A percentile compares a stretch with the other conserved stretches of the same genome.
phyloP scores from a whole-genome alignment of 1,284 basidiomycete genomes.

The Pseudozyma hubeiensis region DNA sequence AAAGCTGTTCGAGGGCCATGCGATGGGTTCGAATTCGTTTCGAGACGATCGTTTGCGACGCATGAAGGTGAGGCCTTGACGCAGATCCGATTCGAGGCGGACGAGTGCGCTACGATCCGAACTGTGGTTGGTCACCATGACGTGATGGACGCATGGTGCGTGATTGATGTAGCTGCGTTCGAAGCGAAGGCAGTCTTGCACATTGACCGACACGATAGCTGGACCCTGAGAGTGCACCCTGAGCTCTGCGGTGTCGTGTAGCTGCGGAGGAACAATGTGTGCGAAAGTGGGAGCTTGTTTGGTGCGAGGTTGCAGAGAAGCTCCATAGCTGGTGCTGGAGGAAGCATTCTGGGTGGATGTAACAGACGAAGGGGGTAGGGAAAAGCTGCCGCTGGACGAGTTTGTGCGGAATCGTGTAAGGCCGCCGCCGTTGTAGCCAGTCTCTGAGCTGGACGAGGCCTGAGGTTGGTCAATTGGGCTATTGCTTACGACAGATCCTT shows the following conservation, averaged over 20 bases:
- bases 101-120: conserved; percentile 44
- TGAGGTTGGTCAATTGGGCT: conserved; percentile 7
- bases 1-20: conserved; percentile 60
- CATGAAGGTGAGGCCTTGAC: conserved; percentile 56
- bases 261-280: conserved; percentile 34
- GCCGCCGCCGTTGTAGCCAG: conserved; percentile 18
- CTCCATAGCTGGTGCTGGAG: conserved; percentile 37
- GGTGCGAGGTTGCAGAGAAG: conserved; percentile 16
- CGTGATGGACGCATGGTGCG: conserved; percentile 52
- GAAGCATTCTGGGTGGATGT: conserved; percentile 42
- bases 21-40: conserved; percentile 39
- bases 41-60: conserved; percentile 50
- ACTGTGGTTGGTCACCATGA: conserved; percentile 50
- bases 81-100: conserved; percentile 55
- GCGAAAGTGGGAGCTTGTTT: conserved; percentile 18
- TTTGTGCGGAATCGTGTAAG: conserved; percentile 42
- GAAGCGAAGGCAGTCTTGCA: conserved; percentile 40
- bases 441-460: conserved; percentile 8
- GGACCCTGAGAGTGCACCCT: conserved; percentile 37
- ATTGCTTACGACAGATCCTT: conserved; percentile 3
- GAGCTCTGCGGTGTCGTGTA: conserved; percentile 30
- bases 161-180: conserved; percentile 62
- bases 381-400: conserved; percentile 41
- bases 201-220: conserved; percentile 32
- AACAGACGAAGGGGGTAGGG: conserved; percentile 36